These are phyloP conservation scores for Penicillium turbatum DNA, from an alignment of 495 filamentous ascomycete species.

Conservation along the genomic window DNA sequence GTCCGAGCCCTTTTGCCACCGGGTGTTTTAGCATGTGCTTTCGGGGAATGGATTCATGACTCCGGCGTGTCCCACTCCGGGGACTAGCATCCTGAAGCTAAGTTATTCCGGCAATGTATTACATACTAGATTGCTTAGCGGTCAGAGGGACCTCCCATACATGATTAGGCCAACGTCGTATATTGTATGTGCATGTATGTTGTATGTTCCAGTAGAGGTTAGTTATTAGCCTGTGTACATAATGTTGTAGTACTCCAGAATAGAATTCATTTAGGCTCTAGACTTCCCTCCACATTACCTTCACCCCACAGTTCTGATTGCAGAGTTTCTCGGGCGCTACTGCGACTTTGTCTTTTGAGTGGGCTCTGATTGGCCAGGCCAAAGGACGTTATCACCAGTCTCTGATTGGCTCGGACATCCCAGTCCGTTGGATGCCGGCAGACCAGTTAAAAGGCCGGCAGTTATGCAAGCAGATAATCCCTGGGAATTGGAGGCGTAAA, in stretches of 20 bases:
- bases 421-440: not conserved
- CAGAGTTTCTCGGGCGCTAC: slow-evolving; percentile 8
- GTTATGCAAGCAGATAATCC: not conserved
- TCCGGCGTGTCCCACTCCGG: slow-evolving; percentile 12
- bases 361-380: slow-evolving; percentile 9
- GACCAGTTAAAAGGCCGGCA: not conserved
- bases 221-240: no score
- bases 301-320: slow-evolving; percentile 8
- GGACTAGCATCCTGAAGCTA: not conserved
- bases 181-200: no score
- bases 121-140: not conserved
- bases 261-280: not conserved
- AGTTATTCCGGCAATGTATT: not conserved
- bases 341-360: slow-evolving; percentile 2
- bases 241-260: no score
- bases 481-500: not conserved
- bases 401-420: slow-evolving; percentile 15
- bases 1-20: slow-evolving; percentile 12
- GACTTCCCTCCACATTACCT: not conserved
- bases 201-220: no score
- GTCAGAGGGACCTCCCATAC: not conserved
- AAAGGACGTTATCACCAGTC: slow-evolving; percentile 12
- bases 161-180: no score
- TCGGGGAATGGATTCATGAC: slow-evolving; percentile 7
- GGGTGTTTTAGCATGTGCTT: slow-evolving; percentile 14